phyloP scores from a whole-genome alignment of 2,329 filamentous ascomycete genomes.

The Aspergillus nomiae region DNA sequence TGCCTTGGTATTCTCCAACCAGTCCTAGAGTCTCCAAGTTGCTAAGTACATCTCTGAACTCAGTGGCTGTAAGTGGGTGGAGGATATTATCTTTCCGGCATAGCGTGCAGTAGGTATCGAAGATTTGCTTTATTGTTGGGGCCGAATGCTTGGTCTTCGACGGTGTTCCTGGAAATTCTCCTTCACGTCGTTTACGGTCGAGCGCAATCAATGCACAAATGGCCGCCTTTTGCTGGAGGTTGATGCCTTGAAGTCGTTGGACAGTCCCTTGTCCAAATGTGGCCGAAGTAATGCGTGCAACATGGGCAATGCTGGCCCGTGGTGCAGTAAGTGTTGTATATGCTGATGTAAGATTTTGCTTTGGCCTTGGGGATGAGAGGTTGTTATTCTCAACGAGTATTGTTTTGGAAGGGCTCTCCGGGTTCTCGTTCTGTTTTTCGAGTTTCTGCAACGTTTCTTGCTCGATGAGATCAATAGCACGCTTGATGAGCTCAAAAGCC shows the following conservation, averaged over 20 bases:
- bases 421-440: constrained; percentile 60
- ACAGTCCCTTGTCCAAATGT: constrained; percentile 87
- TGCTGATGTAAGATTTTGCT: constrained; percentile 46
- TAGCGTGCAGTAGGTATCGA: constrained; percentile 77
- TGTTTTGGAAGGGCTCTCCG: constrained; percentile 68
- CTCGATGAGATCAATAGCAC: constrained; percentile 87
- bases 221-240: constrained; percentile 94
- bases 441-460: constrained; percentile 76
- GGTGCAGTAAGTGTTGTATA: constrained; percentile 80
- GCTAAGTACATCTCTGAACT: constrained; percentile 90
- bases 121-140: constrained; percentile 81
- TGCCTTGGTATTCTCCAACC: constrained; percentile 68
- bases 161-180: constrained; percentile 53
- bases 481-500: constrained; percentile 89
- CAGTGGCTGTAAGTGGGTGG: constrained; percentile 83
- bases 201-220: constrained; percentile 84
- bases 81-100: constrained; percentile 88
- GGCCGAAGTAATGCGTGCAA: constrained; percentile 86
- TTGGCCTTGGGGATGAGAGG: constrained; percentile 54
- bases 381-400: constrained; percentile 83
- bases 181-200: constrained; percentile 67
- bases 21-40: constrained; percentile 87
- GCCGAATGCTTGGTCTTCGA: constrained; percentile 62
- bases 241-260: constrained; percentile 82
- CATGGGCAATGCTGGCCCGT: constrained; percentile 82